These are phyloP conservation scores for Ammopiptanthus mongolicus DNA, from an alignment of 306 rosid genomes.

Conservation along the genomic window DNA sequence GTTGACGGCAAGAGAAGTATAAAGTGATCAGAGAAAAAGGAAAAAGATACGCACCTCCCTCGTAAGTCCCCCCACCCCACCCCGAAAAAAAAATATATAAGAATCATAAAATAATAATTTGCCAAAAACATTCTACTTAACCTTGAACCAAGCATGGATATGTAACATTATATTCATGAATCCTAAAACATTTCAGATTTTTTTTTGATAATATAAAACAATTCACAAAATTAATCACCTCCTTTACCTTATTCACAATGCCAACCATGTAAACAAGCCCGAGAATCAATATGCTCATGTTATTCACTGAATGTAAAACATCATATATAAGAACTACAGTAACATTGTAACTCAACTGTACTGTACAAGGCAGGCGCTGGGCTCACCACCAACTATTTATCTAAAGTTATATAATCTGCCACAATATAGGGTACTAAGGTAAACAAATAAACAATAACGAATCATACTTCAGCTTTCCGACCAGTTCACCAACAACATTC, in stretches of 20 bases:
- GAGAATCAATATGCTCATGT: neutral
- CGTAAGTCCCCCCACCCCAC: too few relatives aligned
- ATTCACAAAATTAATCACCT: neutral
- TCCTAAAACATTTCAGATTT: neutral
- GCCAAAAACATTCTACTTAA: too few relatives aligned
- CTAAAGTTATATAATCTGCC: constrained; percentile 10
- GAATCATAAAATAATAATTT: too few relatives aligned
- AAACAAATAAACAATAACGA: constrained; percentile 31
- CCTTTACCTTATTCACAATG: neutral
- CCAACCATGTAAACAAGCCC: neutral
- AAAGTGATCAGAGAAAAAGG: too few relatives aligned
- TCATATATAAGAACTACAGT: constrained; percentile 18
- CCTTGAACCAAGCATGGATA: neutral
- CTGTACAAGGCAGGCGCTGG: constrained; percentile 51
- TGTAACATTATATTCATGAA: neutral
- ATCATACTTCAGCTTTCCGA: constrained; percentile 15
- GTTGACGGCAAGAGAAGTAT: too few relatives aligned
- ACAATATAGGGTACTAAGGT: constrained; percentile 22
- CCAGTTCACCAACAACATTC: constrained; percentile 18
- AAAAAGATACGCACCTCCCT: too few relatives aligned
- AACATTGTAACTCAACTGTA: constrained; percentile 38
- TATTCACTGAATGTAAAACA: constrained; percentile 3
- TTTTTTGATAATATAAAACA: neutral
- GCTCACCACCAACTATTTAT: neutral
- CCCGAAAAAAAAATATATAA: too few relatives aligned